Percentiles rank a stretch among this genome's conserved stretches.
Conservation (phyloP, 352 stramenopile genomes). For the Pythium biforme region DNA sequence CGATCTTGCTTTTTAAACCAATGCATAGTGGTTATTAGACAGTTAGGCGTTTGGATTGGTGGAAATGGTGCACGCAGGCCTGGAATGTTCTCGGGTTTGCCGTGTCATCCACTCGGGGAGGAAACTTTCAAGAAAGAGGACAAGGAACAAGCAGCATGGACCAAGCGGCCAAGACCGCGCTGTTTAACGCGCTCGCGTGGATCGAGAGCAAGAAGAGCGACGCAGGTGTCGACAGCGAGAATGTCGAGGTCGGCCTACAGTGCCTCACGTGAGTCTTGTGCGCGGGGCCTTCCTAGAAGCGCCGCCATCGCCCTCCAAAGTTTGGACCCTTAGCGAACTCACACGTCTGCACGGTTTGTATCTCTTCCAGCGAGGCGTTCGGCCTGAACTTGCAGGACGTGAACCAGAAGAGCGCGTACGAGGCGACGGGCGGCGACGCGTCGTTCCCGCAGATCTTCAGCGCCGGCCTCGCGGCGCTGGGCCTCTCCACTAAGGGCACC, state of each 20-base stretch:
- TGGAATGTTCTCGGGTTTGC: constrained; percentile 16
- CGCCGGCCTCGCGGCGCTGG: constrained; percentile 61
- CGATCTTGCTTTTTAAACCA: neutral
- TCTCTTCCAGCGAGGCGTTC: constrained; percentile 60
- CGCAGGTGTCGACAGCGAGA: constrained; percentile 49
- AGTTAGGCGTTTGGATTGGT: neutral
- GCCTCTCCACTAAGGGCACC: constrained; percentile 43
- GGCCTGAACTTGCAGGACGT: constrained; percentile 55
- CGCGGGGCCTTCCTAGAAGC: constrained; percentile 3
- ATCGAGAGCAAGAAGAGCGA: constrained; percentile 64
- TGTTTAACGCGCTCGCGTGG: constrained; percentile 78
- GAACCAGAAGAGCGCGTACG: constrained; percentile 50
- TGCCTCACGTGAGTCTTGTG: constrained; percentile 47
- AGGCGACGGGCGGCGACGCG: constrained; percentile 34
- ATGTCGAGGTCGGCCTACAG: constrained; percentile 66
- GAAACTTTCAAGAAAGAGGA: neutral
- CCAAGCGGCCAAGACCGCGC: constrained; percentile 39
- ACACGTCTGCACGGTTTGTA: neutral
- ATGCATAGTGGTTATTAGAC: neutral
- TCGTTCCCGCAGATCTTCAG: constrained; percentile 72
- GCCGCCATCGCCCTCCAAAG: neutral
- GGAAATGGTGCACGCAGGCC: constrained; percentile 8
- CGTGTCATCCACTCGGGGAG: neutral
- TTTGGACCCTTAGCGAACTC: neutral
- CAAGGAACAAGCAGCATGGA: constrained; percentile 26